Base-by-base conservation (phyloP, 1,139 yeast species). In the Geotrichum klebahnii region DNA sequence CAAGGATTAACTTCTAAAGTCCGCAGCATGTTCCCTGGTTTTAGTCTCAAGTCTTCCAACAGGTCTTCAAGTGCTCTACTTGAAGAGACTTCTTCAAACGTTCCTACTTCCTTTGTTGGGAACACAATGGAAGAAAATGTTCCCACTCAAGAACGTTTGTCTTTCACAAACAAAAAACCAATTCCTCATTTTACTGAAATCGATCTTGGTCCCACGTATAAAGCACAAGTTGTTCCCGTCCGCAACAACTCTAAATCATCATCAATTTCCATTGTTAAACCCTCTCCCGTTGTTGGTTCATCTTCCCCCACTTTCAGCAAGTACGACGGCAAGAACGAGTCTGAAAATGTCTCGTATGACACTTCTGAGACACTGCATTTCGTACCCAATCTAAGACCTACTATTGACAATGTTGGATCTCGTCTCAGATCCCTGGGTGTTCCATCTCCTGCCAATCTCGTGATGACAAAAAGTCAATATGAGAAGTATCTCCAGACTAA, bases 391-490 rank as follows among this genome's bases (percentile, higher is more conserved):
- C 31, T 52, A 22, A 40, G 54, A 34, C 54, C 54, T 8, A 10
- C 46, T 14, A 48, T 52, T 39, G 54, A 48, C 38, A 42, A 24
- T 10, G 41, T 48, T 8, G 54, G 54, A 12, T 52, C 54, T n/a
- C 46, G 51, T 22, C 36, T 52, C 8, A 32, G 54, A 10, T 12
- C 50, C 4, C 29, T 29, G 22, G 52, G 52, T 19, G 46, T 46
- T 16, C 46, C 54, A 2, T 45, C 52, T 32, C 46, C 52, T 12
- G 50, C 52, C 6, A 48, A 38, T 22, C 39, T 52, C 24, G 33
- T 52, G 22, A 52, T 52, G 54, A 52, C 54, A 9, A 52, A 52
- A 36, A 39, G 48, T 16, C 54, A 52, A 35, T 52, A 46, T 38
- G 54, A 52, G n/a, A 38, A 52, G 37, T 38, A 32, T n/a, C 14